A percentile compares a stretch with the other conserved stretches of the same genome.
These are phyloP conservation scores for Physaria fendleri DNA, from an alignment of 345 rosid genomes.

Conservation along the genomic window DNA sequence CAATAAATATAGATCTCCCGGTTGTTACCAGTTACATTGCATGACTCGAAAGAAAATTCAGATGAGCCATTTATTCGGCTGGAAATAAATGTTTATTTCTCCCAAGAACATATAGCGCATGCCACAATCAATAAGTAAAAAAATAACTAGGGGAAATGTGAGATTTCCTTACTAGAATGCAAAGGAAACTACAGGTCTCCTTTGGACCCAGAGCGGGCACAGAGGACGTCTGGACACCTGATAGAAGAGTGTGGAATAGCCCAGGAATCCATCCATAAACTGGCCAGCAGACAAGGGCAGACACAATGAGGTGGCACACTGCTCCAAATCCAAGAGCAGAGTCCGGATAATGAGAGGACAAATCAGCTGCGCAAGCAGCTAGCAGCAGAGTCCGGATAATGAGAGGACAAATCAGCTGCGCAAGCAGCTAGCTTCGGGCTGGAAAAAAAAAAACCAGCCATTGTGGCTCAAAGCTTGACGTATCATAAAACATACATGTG, in stretches of 20 bases:
- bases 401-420: conserved; percentile 85
- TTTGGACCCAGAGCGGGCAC: conserved; percentile 82
- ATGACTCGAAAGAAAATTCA: neutral
- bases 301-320: conserved; percentile 85
- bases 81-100: neutral
- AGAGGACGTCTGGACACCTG: conserved; percentile 65
- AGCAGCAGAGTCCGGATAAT: conserved; percentile 83
- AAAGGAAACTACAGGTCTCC: conserved; percentile 90
- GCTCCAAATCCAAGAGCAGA: conserved; percentile 94
- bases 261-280: conserved; percentile 93
- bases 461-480: conserved; percentile 17
- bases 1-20: neutral
- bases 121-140: conserved; percentile 11
- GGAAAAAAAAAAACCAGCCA: conserved; percentile 37
- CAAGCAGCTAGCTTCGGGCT: conserved; percentile 95
- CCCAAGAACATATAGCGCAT: neutral
- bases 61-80: conserved; percentile 1
- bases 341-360: conserved; percentile 78
- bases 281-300: conserved; percentile 95
- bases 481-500: neutral
- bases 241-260: conserved; percentile 78
- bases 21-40: neutral
- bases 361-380: conserved; percentile 92
- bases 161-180: conserved; percentile 68
- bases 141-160: conserved; percentile 12